Base-by-base conservation (phyloP, 441 rosid genomes). In the Jatropha multifida region DNA sequence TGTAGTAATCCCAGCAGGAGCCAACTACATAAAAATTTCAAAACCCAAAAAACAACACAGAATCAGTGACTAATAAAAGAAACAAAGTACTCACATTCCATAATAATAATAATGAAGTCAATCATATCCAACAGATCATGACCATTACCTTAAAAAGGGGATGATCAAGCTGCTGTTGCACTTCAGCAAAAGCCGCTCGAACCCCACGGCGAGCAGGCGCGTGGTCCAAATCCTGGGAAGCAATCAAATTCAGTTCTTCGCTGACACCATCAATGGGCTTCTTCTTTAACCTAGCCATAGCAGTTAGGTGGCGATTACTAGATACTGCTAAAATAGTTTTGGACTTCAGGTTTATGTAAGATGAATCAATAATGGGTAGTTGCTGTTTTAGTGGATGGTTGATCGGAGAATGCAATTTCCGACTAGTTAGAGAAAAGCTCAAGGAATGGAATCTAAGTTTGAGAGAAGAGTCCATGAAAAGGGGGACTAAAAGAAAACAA, bases 81-180 rank as follows among this genome's bases (percentile, higher is more conserved):
- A 37, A 18, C 41, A 27, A 68, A 65, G 70, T 1, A 38, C 54
- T 41, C 18, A 40, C 71, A 71, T 8, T 65, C 32, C 17, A 60
- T 48, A 32, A 32, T 32, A 32, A 32, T 32, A 32, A 32, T 15
- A 52, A 15, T 54, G 75, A 46, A 42, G 46, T 5, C 6, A 4
- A 52, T 69, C 23, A 69, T 13, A 59, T 66, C 59, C 59, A 63
- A 61, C 38, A 41, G 74, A 44, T 60, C 72, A 42, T 23, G 65
- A 60, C 61, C 38, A 15, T 49, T n/a, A 93, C 97, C 96, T 90
- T 91, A 81, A 93, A 90, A 74, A 94, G 79, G 72, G 90, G 89
- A 78, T 94, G 99, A 83, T 93, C 98, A 65, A 94, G 94, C 80
- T 86, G 87, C 76, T 64, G 90, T 63, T 90, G 96, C 56, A 83